Conservation (phyloP, 208 protist species). For the Wallacemonas collosoma region DNA sequence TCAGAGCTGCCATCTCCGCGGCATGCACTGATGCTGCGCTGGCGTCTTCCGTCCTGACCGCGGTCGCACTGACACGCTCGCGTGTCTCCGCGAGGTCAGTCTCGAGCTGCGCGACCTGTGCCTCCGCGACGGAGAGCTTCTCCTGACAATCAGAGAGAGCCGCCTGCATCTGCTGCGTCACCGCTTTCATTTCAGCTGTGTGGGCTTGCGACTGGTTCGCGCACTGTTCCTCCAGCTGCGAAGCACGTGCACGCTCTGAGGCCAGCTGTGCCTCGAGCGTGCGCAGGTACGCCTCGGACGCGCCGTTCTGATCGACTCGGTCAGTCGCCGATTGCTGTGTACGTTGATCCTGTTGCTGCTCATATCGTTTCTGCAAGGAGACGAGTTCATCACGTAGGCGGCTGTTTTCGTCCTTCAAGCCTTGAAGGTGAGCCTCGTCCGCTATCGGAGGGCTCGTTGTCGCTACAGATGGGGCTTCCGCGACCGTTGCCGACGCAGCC, state of each 20-base stretch:
- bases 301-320: too few relatives aligned
- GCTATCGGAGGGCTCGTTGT: too few relatives aligned
- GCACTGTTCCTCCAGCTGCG: background rate
- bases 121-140: background rate
- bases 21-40: background rate
- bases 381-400: background rate
- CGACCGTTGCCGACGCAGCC: too few relatives aligned
- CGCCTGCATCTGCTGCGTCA: background rate
- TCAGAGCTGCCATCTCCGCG: conserved; percentile 8
- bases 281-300: too few relatives aligned
- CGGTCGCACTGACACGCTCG: too few relatives aligned
- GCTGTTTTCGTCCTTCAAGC: background rate
- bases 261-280: background rate
- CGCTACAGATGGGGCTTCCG: too few relatives aligned
- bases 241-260: too few relatives aligned
- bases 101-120: background rate
- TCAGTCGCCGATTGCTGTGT: too few relatives aligned
- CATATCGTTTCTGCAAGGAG: background rate
- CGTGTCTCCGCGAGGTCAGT: too few relatives aligned
- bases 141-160: background rate
- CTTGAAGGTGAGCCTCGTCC: background rate
- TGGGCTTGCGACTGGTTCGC: background rate
- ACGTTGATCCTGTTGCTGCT: too few relatives aligned
- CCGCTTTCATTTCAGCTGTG: background rate
- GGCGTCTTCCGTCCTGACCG: too few relatives aligned